Conservation (phyloP, 805 yeast species). For the Metschnikowia lochheadii region DNA sequence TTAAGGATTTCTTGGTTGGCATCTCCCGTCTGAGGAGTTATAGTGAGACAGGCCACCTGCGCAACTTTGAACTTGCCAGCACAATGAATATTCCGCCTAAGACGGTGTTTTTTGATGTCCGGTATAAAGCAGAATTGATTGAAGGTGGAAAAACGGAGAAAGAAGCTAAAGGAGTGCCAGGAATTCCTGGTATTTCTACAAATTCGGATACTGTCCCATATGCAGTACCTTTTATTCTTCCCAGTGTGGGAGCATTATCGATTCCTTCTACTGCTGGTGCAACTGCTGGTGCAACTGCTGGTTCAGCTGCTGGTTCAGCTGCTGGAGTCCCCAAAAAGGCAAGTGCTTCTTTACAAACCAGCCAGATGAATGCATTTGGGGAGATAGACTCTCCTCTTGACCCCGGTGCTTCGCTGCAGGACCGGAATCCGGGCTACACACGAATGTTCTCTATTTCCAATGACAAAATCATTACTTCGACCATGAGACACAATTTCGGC, state of each 20-base stretch:
- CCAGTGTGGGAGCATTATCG: too few species aligned
- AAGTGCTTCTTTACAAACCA: slow-evolving; percentile 37
- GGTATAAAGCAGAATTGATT: slow-evolving; percentile 30
- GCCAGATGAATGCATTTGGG: slow-evolving; percentile 41
- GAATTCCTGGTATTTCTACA: too few species aligned
- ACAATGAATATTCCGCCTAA: slow-evolving; percentile 25
- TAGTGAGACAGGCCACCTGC: slow-evolving; percentile 9
- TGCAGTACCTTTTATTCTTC: too few species aligned
- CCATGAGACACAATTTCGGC: slow-evolving; percentile 53
- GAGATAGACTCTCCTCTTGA: slow-evolving; percentile 39
- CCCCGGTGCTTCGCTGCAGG: background rate
- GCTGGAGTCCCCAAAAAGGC: slow-evolving; percentile 25
- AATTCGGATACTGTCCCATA: too few species aligned
- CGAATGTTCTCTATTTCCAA: slow-evolving; percentile 28
- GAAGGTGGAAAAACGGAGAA: too few species aligned
- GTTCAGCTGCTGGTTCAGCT: too few species aligned
- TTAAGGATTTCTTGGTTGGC: slow-evolving; percentile 64
- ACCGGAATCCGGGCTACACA: slow-evolving; percentile 16
- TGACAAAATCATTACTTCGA: slow-evolving; percentile 29
- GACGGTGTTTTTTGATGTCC: slow-evolving; percentile 36
- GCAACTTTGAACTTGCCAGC: slow-evolving; percentile 17
- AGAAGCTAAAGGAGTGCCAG: too few species aligned
- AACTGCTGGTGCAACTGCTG: too few species aligned
- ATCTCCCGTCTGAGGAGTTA: slow-evolving; percentile 9
- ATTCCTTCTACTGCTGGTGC: too few species aligned